phyloP scores from a whole-genome alignment of 352 stramenopile species.

The Pythium aquatile region DNA sequence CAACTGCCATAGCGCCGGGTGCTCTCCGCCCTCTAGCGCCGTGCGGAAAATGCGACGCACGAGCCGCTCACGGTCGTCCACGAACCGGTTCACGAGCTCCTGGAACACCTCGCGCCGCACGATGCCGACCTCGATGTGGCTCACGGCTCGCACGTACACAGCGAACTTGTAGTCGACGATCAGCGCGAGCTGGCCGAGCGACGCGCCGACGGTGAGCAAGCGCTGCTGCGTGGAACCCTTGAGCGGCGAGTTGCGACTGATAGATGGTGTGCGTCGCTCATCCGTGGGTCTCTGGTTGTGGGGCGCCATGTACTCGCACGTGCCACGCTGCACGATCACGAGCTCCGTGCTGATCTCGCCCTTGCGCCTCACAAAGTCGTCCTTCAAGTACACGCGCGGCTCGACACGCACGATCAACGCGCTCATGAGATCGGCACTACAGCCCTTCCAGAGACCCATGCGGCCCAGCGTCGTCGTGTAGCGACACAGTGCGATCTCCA shows the following conservation, averaged over 20 bases:
- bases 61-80: conserved; percentile 22
- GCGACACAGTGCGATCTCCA: conserved; percentile 32
- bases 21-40: conserved; percentile 25
- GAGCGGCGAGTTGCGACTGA: neutral
- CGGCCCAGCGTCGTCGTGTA: conserved; percentile 28
- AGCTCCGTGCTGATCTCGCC: conserved; percentile 31
- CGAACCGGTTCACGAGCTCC: conserved; percentile 25
- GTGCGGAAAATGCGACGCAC: conserved; percentile 23
- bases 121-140: conserved; percentile 28
- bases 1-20: conserved; percentile 23
- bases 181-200: conserved; percentile 26
- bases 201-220: conserved; percentile 15
- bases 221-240: conserved; percentile 3
- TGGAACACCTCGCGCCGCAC: conserved; percentile 17
- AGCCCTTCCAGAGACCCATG: conserved; percentile 28
- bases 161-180: conserved; percentile 28
- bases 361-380: conserved; percentile 35
- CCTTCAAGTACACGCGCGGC: conserved; percentile 31
- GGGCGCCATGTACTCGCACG: conserved; percentile 27
- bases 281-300: neutral
- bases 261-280: neutral
- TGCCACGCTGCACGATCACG: conserved; percentile 32
- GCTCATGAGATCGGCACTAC: conserved; percentile 30
- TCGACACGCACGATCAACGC: conserved; percentile 24
- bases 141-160: conserved; percentile 25